Evolutionary conservation across 108 stramenopile species (phyloP).

Genomic region (Pseudonitzschia multistriata): DNA sequence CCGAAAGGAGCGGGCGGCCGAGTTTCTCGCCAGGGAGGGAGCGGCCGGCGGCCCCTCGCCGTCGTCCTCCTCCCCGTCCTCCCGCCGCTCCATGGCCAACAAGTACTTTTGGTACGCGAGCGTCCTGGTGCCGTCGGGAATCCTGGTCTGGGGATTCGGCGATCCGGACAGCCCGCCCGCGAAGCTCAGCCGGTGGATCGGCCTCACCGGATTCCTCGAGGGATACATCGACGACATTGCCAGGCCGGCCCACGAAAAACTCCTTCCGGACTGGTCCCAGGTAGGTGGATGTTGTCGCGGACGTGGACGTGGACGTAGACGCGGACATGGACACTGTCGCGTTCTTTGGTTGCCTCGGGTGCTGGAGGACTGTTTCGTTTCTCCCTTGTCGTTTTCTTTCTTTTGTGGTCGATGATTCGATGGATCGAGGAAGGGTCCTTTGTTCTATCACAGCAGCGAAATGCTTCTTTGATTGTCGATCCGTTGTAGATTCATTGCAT

Average conservation of each 20-base stretch:
- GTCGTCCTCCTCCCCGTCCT: conserved; percentile 11
- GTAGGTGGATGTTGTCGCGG: conserved; percentile 28
- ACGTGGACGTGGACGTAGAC: neutral
- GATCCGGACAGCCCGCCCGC: conserved; percentile 80
- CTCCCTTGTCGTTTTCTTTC: neutral
- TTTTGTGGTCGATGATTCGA: too few relatives aligned
- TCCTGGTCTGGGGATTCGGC: conserved; percentile 73
- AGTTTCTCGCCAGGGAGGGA: conserved; percentile 30
- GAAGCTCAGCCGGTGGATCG: conserved; percentile 59
- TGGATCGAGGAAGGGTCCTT: too few relatives aligned
- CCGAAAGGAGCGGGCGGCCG: conserved; percentile 63
- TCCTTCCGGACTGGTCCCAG: conserved; percentile 92
- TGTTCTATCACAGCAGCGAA: too few relatives aligned
- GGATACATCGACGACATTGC: conserved; percentile 61
- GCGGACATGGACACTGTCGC: too few relatives aligned
- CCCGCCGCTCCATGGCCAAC: conserved; percentile 19
- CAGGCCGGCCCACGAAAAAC: conserved; percentile 83
- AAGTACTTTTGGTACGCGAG: conserved; percentile 63
- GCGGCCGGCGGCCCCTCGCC: conserved; percentile 16
- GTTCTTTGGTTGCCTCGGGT: neutral
- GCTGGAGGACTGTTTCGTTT: too few relatives aligned
- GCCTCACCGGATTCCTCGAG: conserved; percentile 58
- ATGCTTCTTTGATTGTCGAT: too few relatives aligned
- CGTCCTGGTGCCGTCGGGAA: conserved; percentile 59
- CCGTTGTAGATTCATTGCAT: too few relatives aligned